Percentiles rank a stretch among this genome's conserved stretches.
These are phyloP conservation scores for Esteya vermicola DNA, from an alignment of 2,329 filamentous ascomycete genomes.

Conservation along the genomic window DNA sequence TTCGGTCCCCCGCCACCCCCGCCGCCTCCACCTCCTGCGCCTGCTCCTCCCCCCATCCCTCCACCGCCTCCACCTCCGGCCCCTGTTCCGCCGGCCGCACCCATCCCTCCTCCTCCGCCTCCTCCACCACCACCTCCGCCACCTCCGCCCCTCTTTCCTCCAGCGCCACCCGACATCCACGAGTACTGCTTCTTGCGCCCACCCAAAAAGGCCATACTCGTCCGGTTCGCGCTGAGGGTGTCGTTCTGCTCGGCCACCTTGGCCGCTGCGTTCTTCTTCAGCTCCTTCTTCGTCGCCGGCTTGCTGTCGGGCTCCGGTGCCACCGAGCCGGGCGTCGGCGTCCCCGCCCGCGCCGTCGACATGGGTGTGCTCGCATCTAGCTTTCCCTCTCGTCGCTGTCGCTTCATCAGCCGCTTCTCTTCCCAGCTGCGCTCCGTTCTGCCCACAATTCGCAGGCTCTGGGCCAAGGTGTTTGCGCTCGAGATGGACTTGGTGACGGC, in stretches of 20 bases:
- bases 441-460: constrained; percentile 42
- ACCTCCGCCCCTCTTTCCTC: constrained; percentile 34
- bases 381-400: constrained; percentile 47
- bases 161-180: constrained; percentile 54
- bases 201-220: constrained; percentile 53
- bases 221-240: constrained; percentile 71
- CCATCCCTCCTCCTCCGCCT: constrained; percentile 4
- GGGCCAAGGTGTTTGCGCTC: constrained; percentile 31
- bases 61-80: constrained; percentile 11
- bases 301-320: constrained; percentile 54
- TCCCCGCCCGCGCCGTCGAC: constrained; percentile 21
- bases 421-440: constrained; percentile 57
- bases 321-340: constrained; percentile 45
- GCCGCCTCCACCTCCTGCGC: neutral
- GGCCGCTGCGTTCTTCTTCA: constrained; percentile 60
- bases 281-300: constrained; percentile 74
- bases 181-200: constrained; percentile 57
- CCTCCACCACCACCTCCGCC: constrained; percentile 21
- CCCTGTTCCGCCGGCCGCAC: constrained; percentile 17
- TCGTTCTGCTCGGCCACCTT: constrained; percentile 65
- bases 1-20: constrained; percentile 2
- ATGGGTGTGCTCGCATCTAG: constrained; percentile 26
- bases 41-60: too few species aligned
- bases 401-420: constrained; percentile 54
- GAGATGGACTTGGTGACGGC: constrained; percentile 23